Percentiles rank a stretch among this genome's conserved stretches.
Evolutionary conservation across 2,329 filamentous ascomycete genomes (phyloP).

Genomic region (Paecilomyces niveus): DNA sequence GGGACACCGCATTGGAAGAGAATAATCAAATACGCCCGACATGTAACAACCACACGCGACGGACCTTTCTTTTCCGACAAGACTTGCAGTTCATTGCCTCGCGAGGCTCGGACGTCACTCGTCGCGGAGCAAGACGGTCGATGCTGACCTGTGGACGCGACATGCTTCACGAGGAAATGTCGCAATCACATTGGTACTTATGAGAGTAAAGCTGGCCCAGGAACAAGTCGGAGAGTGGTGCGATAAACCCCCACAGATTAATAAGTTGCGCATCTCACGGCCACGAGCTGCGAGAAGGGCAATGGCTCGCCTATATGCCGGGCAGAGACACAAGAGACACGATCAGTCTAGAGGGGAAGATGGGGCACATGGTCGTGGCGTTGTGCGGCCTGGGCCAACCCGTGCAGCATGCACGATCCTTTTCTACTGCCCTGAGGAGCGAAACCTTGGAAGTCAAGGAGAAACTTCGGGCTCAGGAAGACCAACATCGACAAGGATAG

Average conservation of each 20-base stretch:
- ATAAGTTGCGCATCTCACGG: background rate
- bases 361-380: conserved; percentile 2
- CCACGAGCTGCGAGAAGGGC: background rate
- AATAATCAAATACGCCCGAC: background rate
- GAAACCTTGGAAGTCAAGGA: background rate
- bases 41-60: conserved; percentile 9
- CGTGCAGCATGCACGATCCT: background rate
- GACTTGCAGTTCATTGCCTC: conserved; percentile 97
- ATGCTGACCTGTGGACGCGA: conserved; percentile 74
- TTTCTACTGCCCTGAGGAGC: background rate
- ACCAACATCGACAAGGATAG: background rate
- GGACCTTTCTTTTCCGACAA: conserved; percentile 83
- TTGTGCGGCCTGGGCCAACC: background rate
- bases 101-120: conserved; percentile 66
- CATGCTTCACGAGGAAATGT: conserved; percentile 36
- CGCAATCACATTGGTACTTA: background rate
- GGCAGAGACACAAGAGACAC: background rate
- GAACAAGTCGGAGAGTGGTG: background rate
- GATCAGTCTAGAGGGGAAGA: background rate
- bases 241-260: background rate
- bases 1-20: background rate
- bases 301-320: background rate
- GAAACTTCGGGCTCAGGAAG: background rate
- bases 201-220: background rate
- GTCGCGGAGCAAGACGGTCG: conserved; percentile 65